Base-by-base conservation (phyloP, 176 grass and related monocot species). In the Oryza meridionalis region DNA sequence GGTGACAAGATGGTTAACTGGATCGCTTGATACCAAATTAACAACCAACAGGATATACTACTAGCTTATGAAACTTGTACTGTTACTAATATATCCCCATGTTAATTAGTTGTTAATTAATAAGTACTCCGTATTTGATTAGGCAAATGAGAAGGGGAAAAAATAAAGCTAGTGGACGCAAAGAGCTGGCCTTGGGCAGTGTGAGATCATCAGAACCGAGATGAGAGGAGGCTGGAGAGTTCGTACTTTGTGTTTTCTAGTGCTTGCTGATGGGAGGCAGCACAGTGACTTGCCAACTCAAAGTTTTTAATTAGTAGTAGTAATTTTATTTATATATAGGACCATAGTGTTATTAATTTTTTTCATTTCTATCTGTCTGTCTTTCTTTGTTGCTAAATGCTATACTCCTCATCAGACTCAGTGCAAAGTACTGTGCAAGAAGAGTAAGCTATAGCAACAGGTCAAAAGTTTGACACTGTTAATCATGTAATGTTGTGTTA, bases 261-360 rank as follows among this genome's bases (percentile, higher is more conserved):
- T 90, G 88, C 88, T 90, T 70, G 80, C 63, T 16, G 88, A 90
- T 75, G 88, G 88, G 84, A 80, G 84, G 88, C 88, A 90, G 61
- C 42, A 61, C 0, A 5, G 74, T 45, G 47, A 40, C 49, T 13
- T 42, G 59, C 77, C 63, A 67, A 53, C 69, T 73, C 69, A 44
- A n/a, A 15, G 6, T 1, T 63, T 49, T 82, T 44, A 21, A 14
- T 14, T 55, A 15, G 13, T 4, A 14, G 5, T 55, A 15, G 13
- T 4, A 14, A 15, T 14, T 12, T 12, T 14, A 49, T 12, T 49
- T 49, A 15, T 47, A 13, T 47, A 11, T 14, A 49, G 3, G 12
- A 15, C 5, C 35, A 37, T 19, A 55, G 51, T 14, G 17, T 17
- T 50, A 50, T 37, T 37, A 5, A 3, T 50, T 19, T 7, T 2